A percentile compares a stretch with the other conserved stretches of the same genome.
Evolutionary conservation across 2,329 filamentous ascomycete species (phyloP).

Genomic region (Thyridium curvatum): DNA sequence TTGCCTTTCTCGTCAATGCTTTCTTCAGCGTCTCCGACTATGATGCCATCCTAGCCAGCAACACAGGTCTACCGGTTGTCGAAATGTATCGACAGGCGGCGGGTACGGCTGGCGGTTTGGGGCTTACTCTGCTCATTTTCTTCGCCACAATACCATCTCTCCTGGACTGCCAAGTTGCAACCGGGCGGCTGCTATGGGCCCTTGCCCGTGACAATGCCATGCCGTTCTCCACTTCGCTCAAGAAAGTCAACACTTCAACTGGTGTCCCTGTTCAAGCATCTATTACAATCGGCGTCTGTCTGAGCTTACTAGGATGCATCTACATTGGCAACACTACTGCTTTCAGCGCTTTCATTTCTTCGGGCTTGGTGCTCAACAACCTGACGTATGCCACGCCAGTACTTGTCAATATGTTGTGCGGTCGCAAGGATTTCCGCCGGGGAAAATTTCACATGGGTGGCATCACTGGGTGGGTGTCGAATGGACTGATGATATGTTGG

Average conservation of each 20-base stretch:
- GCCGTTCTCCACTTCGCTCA: constrained; percentile 14
- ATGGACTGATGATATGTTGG: too few relatives aligned
- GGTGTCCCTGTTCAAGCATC: constrained; percentile 39
- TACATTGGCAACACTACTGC: constrained; percentile 60
- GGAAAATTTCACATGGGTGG: constrained; percentile 54
- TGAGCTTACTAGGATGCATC: constrained; percentile 53
- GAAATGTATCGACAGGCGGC: constrained; percentile 40
- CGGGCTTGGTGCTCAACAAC: constrained; percentile 28
- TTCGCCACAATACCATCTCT: too few relatives aligned
- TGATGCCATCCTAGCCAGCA: constrained; percentile 30
- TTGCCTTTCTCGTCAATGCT: constrained; percentile 44
- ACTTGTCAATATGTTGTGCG: constrained; percentile 45
- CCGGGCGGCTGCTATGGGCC: constrained; percentile 13
- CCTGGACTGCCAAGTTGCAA: too few relatives aligned
- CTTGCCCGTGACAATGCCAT: constrained; percentile 6
- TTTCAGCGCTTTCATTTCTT: constrained; percentile 60
- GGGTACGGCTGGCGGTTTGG: constrained; percentile 29
- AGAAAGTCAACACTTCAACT: constrained; percentile 19
- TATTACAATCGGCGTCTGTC: constrained; percentile 32
- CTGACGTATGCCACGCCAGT: constrained; percentile 59
- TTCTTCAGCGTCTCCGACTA: constrained; percentile 47
- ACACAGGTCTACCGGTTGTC: constrained; percentile 34
- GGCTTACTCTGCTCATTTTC: constrained; percentile 32
- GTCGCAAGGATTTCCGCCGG: constrained; percentile 36
- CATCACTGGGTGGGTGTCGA: constrained; percentile 23